A percentile compares a stretch with the other conserved stretches of the same genome.
Evolutionary conservation across 306 rosid genomes (phyloP).

Genomic region (Oxytropis ochrocephala): DNA sequence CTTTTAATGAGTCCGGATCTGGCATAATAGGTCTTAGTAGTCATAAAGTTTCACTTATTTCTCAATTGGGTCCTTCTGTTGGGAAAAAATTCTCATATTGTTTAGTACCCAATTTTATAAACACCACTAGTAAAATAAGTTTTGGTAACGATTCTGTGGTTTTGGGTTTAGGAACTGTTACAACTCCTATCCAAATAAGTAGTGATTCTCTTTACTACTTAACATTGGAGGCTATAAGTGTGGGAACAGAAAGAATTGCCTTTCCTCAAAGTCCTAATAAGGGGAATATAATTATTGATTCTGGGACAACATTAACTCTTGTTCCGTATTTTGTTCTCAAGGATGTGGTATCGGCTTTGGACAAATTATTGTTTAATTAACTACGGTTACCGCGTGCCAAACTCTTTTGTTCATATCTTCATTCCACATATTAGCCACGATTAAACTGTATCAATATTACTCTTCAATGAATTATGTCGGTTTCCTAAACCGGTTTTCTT

Average conservation of each 20-base stretch:
- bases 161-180: constrained; percentile 8
- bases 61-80: neutral
- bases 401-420: too few relatives aligned
- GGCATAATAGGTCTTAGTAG: too few relatives aligned
- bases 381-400: too few relatives aligned
- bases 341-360: constrained; percentile 25
- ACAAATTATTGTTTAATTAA: too few relatives aligned
- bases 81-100: constrained; percentile 50
- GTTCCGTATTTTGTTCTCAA: neutral
- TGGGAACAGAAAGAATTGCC: constrained; percentile 31
- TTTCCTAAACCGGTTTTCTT: too few relatives aligned
- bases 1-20: constrained; percentile 26
- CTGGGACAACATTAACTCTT: constrained; percentile 41
- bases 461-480: too few relatives aligned
- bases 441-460: too few relatives aligned
- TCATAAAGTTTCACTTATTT: too few relatives aligned
- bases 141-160: constrained; percentile 34
- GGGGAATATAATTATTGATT: constrained; percentile 50
- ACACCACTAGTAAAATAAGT: constrained; percentile 35
- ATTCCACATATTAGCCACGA: too few relatives aligned
- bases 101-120: neutral
- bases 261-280: neutral
- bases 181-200: constrained; percentile 28
- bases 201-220: constrained; percentile 10
- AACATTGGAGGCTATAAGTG: constrained; percentile 40